Conservation (phyloP, 257 asterid species). For the Haberlea rhodopensis region DNA sequence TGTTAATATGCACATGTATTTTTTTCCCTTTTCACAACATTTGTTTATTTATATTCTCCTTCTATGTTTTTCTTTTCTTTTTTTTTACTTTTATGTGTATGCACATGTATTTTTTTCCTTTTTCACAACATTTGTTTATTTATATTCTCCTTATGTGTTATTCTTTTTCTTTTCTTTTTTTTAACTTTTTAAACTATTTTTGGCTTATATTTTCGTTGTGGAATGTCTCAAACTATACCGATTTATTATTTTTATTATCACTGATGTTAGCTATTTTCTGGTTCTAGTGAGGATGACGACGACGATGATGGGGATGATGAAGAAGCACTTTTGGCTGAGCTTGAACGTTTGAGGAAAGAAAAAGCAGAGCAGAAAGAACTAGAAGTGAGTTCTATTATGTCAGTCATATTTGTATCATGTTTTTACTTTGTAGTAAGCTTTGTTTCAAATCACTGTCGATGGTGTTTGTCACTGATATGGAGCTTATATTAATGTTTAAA, state of each 20-base stretch:
- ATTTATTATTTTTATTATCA: not conserved
- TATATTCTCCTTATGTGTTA: not conserved
- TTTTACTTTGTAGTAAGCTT: not conserved
- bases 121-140: not conserved
- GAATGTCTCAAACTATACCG: not conserved
- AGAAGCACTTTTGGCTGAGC: constrained; percentile 92
- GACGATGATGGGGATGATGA: constrained; percentile 78
- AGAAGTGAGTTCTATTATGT: constrained; percentile 46
- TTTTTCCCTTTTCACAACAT: too few relatives aligned
- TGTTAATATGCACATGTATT: too few relatives aligned
- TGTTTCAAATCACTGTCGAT: not conserved
- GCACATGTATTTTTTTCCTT: too few relatives aligned
- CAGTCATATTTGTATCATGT: not conserved
- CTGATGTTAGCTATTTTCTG: constrained; percentile 7
- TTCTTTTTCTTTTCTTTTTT: not conserved
- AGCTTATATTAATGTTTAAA: too few relatives aligned
- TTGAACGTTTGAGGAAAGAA: constrained; percentile 83
- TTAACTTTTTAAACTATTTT: not conserved
- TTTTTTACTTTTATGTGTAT: not conserved
- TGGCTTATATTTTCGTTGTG: not conserved
- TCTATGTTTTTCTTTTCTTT: not conserved
- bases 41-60: not conserved
- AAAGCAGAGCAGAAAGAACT: constrained; percentile 81
- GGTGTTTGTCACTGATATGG: not conserved
- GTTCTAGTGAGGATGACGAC: constrained; percentile 45